Conservation (phyloP, 768 basidiomycete species). For the Russula compacta region DNA sequence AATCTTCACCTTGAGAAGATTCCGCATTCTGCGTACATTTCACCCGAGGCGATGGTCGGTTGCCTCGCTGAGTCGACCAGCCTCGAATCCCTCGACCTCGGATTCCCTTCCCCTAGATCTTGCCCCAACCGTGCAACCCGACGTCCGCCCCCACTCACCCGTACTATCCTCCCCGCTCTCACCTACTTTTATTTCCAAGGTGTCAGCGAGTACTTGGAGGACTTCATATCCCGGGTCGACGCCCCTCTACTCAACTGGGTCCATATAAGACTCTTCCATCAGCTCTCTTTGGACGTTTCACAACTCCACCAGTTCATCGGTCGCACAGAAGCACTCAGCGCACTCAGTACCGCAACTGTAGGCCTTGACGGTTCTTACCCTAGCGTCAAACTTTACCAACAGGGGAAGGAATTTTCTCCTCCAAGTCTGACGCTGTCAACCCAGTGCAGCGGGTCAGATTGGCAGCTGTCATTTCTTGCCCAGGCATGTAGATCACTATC, state of each 20-base stretch:
- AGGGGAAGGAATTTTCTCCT: too few species aligned
- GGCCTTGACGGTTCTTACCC: too few species aligned
- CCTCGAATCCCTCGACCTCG: neutral
- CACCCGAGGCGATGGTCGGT: neutral
- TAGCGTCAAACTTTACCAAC: too few species aligned
- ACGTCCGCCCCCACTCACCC: neutral
- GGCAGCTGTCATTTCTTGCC: too few species aligned
- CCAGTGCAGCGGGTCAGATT: too few species aligned
- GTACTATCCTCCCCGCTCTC: neutral
- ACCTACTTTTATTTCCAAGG: neutral
- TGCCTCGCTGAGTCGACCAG: neutral
- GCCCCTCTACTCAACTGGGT: neutral
- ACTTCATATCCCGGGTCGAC: neutral
- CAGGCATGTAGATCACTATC: too few species aligned
- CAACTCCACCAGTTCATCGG: neutral
- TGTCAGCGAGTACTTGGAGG: neutral
- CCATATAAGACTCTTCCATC: neutral
- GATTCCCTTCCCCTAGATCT: neutral
- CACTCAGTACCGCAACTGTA: too few species aligned
- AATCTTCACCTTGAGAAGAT: neutral
- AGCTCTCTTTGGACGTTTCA: neutral
- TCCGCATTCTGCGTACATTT: neutral
- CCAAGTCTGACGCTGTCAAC: too few species aligned
- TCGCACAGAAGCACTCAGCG: neutral
- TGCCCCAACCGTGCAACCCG: neutral